Evolutionary conservation across 257 asterid species (phyloP).

Genomic region (Nicotiana tabacum): DNA sequence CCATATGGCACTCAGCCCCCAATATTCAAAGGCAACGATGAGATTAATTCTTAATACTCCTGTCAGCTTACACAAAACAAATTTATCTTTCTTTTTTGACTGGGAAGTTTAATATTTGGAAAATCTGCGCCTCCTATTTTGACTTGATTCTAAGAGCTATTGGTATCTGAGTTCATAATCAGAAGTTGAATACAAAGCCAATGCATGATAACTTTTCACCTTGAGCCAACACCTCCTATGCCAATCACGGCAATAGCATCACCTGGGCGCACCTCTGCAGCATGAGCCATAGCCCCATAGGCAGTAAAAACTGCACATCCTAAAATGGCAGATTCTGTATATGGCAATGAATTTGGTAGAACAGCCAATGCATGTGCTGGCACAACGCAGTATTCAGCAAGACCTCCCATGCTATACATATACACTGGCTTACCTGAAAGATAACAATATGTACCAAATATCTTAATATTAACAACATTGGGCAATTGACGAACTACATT

Average conservation of each 20-base stretch:
- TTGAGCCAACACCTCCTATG: conserved; percentile 97
- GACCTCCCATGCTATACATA: conserved; percentile 99
- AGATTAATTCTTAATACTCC: neutral
- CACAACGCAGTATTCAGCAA: conserved; percentile 93
- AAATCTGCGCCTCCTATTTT: no score
- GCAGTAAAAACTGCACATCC: conserved; percentile 99
- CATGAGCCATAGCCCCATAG: conserved; percentile 99
- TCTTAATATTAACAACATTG: conserved; percentile 16
- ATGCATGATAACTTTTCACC: conserved; percentile 37
- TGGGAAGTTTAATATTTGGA: neutral
- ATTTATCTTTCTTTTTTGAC: neutral
- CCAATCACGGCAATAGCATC: conserved; percentile 95
- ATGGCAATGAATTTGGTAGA: conserved; percentile 82
- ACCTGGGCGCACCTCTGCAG: conserved; percentile 90
- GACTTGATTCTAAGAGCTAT: no score
- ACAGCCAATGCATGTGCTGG: conserved; percentile 81
- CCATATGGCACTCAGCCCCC: no score
- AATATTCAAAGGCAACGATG: no score
- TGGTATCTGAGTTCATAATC: neutral
- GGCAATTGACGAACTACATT: neutral
- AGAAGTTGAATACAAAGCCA: neutral
- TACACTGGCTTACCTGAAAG: conserved; percentile 88
- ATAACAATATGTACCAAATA: conserved; percentile 16
- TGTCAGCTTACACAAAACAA: neutral
- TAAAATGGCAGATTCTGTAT: conserved; percentile 84